Conservation (phyloP, 345 rosid species). For the Brassica napus region DNA sequence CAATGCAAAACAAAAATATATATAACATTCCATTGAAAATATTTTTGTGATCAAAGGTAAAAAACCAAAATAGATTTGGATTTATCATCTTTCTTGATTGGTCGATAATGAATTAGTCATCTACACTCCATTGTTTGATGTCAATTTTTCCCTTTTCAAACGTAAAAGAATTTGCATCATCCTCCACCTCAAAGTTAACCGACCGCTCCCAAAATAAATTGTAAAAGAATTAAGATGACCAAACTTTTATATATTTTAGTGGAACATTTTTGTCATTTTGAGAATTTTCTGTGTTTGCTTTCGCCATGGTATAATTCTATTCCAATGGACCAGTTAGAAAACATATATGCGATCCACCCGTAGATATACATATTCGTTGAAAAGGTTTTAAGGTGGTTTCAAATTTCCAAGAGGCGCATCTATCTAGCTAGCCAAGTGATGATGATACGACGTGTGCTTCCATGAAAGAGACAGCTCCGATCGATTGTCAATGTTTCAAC, state of each 20-base stretch:
- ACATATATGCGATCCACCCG: background rate
- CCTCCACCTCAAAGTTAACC: conserved; percentile 12
- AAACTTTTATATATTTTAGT: conserved; percentile 1
- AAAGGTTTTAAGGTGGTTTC: background rate
- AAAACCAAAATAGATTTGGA: too few species aligned
- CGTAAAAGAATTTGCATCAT: conserved; percentile 32
- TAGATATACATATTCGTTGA: background rate
- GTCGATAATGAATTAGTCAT: background rate
- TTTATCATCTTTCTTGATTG: background rate
- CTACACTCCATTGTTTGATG: conserved; percentile 18
- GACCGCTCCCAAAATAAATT: conserved; percentile 7
- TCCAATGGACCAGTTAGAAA: background rate
- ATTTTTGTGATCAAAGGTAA: too few species aligned
- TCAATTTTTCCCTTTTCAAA: conserved; percentile 13
- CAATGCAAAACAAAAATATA: background rate
- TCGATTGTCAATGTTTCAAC: background rate
- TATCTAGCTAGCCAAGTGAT: background rate
- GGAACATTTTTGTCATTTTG: conserved; percentile 11
- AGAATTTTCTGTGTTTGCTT: background rate
- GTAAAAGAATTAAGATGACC: conserved; percentile 16
- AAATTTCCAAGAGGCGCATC: background rate
- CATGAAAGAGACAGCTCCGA: background rate
- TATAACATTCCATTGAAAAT: too few species aligned
- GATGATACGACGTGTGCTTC: background rate
- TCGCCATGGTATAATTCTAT: conserved; percentile 7